Evolutionary conservation across 2,329 filamentous ascomycete genomes (phyloP).

Genomic region (Hymenoscyphus occultus): DNA sequence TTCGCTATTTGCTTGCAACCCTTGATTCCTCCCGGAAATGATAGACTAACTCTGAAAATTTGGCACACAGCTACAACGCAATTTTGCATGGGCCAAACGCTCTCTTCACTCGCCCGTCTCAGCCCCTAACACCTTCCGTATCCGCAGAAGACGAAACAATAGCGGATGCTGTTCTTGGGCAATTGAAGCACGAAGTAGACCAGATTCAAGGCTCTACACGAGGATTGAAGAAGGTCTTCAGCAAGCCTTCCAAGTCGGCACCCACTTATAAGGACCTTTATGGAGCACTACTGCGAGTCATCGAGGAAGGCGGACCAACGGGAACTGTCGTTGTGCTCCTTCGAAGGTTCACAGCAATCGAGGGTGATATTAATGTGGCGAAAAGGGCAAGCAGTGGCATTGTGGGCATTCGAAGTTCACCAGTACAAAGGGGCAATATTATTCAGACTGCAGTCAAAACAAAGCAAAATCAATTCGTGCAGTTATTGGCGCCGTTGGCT

Average conservation of each 20-base stretch:
- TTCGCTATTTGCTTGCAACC: neutral
- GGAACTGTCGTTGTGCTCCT: slow-evolving; percentile 21
- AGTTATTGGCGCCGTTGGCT: slow-evolving; percentile 19
- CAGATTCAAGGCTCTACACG: slow-evolving; percentile 10
- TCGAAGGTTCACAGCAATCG: slow-evolving; percentile 13
- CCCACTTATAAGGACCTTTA: slow-evolving; percentile 21
- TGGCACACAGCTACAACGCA: neutral
- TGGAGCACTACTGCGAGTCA: slow-evolving; percentile 12
- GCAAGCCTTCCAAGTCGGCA: neutral
- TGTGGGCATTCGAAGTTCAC: slow-evolving; percentile 7
- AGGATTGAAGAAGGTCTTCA: slow-evolving; percentile 11
- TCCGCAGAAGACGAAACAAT: slow-evolving; percentile 19
- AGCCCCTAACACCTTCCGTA: slow-evolving; percentile 12
- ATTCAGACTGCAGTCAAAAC: slow-evolving; percentile 17
- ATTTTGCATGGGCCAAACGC: neutral
- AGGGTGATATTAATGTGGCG: slow-evolving; percentile 22
- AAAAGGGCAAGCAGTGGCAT: slow-evolving; percentile 17
- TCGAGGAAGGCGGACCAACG: slow-evolving; percentile 18
- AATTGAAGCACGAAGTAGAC: slow-evolving; percentile 18
- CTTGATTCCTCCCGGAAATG: neutral
- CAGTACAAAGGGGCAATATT: slow-evolving; percentile 12
- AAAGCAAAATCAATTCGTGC: slow-evolving; percentile 13
- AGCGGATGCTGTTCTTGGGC: slow-evolving; percentile 21
- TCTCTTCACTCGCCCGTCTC: slow-evolving; percentile 10
- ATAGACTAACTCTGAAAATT: neutral